A percentile compares a stretch with the other conserved stretches of the same genome.
phyloP scores from a whole-genome alignment of 306 rosid genomes.

The Lagenaria siceraria region DNA sequence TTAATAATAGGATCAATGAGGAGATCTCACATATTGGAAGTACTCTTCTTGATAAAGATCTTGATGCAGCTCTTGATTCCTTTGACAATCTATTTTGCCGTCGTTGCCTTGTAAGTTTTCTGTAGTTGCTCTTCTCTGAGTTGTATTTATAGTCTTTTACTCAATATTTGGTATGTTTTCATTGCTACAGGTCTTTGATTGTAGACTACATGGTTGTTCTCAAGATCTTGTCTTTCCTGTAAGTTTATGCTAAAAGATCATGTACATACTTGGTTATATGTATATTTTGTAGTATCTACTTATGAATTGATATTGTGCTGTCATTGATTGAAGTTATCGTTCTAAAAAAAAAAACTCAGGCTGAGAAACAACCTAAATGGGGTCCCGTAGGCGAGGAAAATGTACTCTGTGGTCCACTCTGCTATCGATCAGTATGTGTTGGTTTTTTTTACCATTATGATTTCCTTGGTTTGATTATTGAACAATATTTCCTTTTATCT shows the following conservation, averaged over 20 bases:
- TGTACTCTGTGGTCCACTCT: conserved; percentile 65
- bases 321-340: not conserved
- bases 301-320: not conserved
- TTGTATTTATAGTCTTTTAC: not conserved
- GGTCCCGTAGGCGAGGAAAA: conserved; percentile 39
- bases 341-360: conserved; percentile 35
- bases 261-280: not conserved
- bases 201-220: conserved; percentile 96
- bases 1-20: conserved; percentile 38
- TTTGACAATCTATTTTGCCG: conserved; percentile 97
- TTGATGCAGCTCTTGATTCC: conserved; percentile 94
- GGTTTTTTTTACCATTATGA: not conserved
- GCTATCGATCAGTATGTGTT: conserved; percentile 63
- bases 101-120: conserved; percentile 71
- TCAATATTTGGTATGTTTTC: conserved; percentile 5
- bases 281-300: not conserved
- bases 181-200: conserved; percentile 67
- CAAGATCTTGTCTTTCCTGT: conserved; percentile 98
- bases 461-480: conserved; percentile 1
- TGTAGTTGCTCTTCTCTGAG: conserved; percentile 4
- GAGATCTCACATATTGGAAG: conserved; percentile 42
- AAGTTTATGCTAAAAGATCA: conserved; percentile 19
- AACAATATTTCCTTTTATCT: not conserved
- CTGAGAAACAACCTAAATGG: conserved; percentile 75
- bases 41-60: conserved; percentile 79